Evolutionary conservation across 148 eudicot genomes (phyloP).

Genomic region (Nepenthes gracilis): DNA sequence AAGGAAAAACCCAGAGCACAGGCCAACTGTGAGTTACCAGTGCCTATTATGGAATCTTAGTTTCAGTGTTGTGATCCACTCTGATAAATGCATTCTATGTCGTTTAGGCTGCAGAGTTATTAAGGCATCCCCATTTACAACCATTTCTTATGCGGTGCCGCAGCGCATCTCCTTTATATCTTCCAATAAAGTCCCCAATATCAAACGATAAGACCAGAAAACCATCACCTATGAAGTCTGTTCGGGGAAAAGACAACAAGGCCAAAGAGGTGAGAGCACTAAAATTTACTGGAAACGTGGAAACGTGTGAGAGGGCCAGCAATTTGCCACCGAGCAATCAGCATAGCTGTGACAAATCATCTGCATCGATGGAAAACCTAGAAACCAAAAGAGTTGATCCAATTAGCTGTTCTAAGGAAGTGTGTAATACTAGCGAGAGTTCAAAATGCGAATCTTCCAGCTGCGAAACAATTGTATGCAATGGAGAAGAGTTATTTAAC

Average conservation of each 20-base stretch:
- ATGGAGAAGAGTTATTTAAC: conserved; percentile 29
- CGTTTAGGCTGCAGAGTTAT: conserved; percentile 73
- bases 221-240: conserved; percentile 37
- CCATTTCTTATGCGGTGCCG: conserved; percentile 67
- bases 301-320: conserved; percentile 16
- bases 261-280: conserved; percentile 25
- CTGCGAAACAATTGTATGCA: conserved; percentile 26
- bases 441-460: conserved; percentile 41
- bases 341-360: conserved; percentile 22
- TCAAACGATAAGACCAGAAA: conserved; percentile 51
- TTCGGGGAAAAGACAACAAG: conserved; percentile 26
- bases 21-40: conserved; percentile 75
- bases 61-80: conserved; percentile 4
- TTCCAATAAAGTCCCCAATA: conserved; percentile 68
- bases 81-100: conserved; percentile 7
- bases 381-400: conserved; percentile 86
- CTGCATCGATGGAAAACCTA: conserved; percentile 36
- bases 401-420: conserved; percentile 49
- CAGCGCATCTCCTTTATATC: conserved; percentile 63
- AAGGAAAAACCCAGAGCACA: conserved; percentile 85
- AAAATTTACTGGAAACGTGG: conserved; percentile 20
- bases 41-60: background rate
- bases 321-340: conserved; percentile 18
- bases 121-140: conserved; percentile 81
- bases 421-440: conserved; percentile 43